phyloP scores from a whole-genome alignment of 257 asterid genomes.

The Solanum boliviense region DNA sequence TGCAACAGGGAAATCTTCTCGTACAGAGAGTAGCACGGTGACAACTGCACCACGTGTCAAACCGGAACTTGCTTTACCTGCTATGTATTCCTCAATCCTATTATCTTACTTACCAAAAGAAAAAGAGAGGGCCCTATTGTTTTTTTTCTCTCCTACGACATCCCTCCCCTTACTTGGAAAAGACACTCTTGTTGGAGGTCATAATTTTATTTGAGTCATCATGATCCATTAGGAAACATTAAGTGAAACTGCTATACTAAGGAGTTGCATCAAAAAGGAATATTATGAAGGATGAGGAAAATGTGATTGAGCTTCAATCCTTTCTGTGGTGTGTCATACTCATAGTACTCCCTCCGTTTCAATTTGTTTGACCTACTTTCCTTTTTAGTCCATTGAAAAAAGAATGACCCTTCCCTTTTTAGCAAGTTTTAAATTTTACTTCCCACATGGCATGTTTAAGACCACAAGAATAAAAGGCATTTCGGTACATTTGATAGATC shows the following conservation, averaged over 20 bases:
- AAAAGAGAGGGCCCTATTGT: neutral
- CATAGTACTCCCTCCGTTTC: neutral
- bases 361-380: no score
- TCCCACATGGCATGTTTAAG: neutral
- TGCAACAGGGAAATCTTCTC: slow-evolving; percentile 69
- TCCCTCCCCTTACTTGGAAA: neutral
- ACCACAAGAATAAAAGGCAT: neutral
- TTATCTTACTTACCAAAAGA: neutral
- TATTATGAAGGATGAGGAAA: neutral
- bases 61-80: slow-evolving; percentile 78
- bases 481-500: neutral
- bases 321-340: neutral
- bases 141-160: neutral
- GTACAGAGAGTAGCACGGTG: slow-evolving; percentile 45
- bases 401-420: neutral
- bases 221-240: neutral
- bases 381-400: neutral
- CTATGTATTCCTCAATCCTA: slow-evolving; percentile 33
- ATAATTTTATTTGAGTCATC: neutral
- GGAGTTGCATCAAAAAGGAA: neutral
- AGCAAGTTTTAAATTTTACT: neutral
- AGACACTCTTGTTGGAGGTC: neutral
- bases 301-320: neutral
- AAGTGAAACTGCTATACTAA: neutral
- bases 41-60: slow-evolving; percentile 83